These are phyloP conservation scores for Sclerotinia glacialis DNA, from an alignment of 2,329 filamentous ascomycete genomes.

Conservation along the genomic window DNA sequence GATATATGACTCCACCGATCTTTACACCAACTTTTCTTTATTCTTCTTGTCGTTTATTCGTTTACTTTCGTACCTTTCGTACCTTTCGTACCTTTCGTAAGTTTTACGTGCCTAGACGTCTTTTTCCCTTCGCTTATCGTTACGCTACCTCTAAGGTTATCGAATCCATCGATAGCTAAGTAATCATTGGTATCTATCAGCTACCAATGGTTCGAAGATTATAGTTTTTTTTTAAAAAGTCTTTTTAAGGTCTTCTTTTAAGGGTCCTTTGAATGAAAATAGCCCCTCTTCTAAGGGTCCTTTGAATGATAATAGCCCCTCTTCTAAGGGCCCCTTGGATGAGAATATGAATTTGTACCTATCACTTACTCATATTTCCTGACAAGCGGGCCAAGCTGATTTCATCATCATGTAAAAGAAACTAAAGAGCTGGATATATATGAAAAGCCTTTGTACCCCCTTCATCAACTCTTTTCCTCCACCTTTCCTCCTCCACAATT, in stretches of 20 bases:
- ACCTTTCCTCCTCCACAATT: not conserved
- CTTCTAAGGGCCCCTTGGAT: no score
- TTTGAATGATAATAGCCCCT: no score
- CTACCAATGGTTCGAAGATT: not conserved
- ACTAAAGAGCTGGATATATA: not conserved
- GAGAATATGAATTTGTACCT: no score
- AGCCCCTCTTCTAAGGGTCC: no score
- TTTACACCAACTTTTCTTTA: not conserved
- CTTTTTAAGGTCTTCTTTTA: no score
- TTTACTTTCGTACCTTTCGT: not conserved
- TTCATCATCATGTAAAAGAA: not conserved
- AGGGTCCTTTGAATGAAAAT: no score
- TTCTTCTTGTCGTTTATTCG: not conserved
- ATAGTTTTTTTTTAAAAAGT: not conserved
- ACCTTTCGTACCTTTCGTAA: not conserved
- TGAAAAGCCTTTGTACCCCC: constrained; percentile 6
- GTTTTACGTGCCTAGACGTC: not conserved
- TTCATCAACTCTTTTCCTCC: not conserved
- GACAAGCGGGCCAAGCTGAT: not conserved
- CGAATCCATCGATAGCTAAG: not conserved
- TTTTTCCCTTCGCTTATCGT: constrained; percentile 14
- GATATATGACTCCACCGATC: not conserved
- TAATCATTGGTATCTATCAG: no score
- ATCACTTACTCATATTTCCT: not conserved
- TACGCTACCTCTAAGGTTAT: constrained; percentile 2